Conservation (phyloP, 78 protist species). For the Dictyostelium brefeldianum region DNA sequence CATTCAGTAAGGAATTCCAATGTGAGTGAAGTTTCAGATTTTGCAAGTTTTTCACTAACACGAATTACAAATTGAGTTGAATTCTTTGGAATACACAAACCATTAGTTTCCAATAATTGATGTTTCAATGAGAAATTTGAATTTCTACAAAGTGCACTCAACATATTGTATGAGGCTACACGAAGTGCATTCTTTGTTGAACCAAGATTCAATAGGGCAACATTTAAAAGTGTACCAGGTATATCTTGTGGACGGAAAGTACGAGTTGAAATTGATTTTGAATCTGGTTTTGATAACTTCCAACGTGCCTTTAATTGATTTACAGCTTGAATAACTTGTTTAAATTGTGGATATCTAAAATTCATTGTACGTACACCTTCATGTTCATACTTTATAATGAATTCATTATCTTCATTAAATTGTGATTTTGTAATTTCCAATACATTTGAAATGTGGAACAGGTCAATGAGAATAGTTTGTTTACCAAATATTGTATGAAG, state of each 20-base stretch:
- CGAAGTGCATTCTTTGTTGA: conserved; percentile 58
- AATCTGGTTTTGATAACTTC: conserved; percentile 58
- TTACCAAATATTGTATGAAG: conserved; percentile 44
- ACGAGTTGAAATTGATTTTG: background rate
- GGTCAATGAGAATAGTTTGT: conserved; percentile 28
- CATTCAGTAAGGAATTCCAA: conserved; percentile 80
- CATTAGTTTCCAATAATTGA: conserved; percentile 76
- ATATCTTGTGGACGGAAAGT: conserved; percentile 83
- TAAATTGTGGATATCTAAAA: conserved; percentile 2
- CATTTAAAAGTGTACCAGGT: conserved; percentile 88
- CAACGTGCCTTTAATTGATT: conserved; percentile 42
- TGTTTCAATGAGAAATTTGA: conserved; percentile 60
- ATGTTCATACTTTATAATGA: conserved; percentile 52
- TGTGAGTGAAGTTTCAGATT: conserved; percentile 65
- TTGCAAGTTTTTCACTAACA: conserved; percentile 51
- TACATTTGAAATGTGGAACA: conserved; percentile 40
- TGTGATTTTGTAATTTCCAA: conserved; percentile 9
- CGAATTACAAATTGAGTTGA: conserved; percentile 67
- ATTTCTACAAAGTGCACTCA: conserved; percentile 56
- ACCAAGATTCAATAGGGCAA: conserved; percentile 86
- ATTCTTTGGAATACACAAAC: conserved; percentile 84
- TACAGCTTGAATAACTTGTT: conserved; percentile 51
- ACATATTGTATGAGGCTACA: conserved; percentile 83
- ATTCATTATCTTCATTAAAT: conserved; percentile 42
- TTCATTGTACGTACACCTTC: conserved; percentile 44